Conservation (phyloP, 768 basidiomycete species). For the Lentinula edodes region DNA sequence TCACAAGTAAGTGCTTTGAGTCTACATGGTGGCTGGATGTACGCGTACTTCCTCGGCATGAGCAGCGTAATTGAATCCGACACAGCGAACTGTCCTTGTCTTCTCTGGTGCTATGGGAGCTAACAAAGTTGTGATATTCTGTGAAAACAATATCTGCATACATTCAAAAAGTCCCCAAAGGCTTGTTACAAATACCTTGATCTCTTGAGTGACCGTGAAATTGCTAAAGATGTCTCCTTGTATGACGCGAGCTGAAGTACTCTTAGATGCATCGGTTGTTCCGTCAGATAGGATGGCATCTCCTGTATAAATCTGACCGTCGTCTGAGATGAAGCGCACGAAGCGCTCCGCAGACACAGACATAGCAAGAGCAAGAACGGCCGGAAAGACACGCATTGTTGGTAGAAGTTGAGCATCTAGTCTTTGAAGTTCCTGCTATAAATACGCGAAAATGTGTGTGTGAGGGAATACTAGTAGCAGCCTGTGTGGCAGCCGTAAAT, state of each 20-base stretch:
- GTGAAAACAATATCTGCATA: background rate
- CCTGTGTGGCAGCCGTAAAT: background rate
- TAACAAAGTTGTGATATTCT: constrained; percentile 28
- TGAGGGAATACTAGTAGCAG: background rate
- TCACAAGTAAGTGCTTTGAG: background rate
- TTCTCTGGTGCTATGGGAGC: constrained; percentile 27
- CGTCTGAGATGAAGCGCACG: constrained; percentile 22
- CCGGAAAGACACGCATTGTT: background rate
- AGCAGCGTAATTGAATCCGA: constrained; percentile 27
- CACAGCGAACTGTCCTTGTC: constrained; percentile 30
- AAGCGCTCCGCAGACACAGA: constrained; percentile 17
- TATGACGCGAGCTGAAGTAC: constrained; percentile 19
- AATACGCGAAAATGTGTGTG: background rate
- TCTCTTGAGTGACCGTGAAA: constrained; percentile 21
- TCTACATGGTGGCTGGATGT: background rate
- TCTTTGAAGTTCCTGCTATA: background rate
- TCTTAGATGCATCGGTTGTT: constrained; percentile 18
- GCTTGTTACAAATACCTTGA: constrained; percentile 19
- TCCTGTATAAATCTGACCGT: constrained; percentile 22
- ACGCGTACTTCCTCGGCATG: constrained; percentile 24
- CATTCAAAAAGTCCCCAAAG: background rate
- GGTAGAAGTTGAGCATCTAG: background rate
- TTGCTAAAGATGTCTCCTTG: constrained; percentile 20
- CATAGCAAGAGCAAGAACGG: constrained; percentile 2
- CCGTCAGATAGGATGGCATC: constrained; percentile 19